Percentiles rank a stretch among this genome's conserved stretches.
These are phyloP conservation scores for Dryas drummondii DNA, from an alignment of 306 rosid genomes.

Conservation along the genomic window DNA sequence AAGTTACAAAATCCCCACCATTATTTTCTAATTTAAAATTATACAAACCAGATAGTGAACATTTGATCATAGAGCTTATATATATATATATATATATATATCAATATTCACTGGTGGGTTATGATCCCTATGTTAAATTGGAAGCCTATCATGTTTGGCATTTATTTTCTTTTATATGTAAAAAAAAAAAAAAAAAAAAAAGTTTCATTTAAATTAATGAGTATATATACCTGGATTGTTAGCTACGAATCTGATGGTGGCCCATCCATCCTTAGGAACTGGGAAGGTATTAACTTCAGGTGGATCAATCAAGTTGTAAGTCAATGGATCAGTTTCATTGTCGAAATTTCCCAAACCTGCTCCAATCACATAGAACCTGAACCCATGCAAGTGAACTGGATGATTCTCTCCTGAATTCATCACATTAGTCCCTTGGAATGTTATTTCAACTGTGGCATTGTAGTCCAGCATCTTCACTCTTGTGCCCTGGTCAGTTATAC, in stretches of 20 bases:
- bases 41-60: no score
- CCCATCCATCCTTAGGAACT: slow-evolving; percentile 32
- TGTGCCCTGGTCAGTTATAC: slow-evolving; percentile 33
- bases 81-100: no score
- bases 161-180: no score
- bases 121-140: no score
- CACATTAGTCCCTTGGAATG: slow-evolving; percentile 46
- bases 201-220: no score
- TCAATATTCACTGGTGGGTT: no score
- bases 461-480: slow-evolving; percentile 42
- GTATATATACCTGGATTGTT: slow-evolving; percentile 20
- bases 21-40: no score
- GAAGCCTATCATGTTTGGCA: no score
- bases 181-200: no score
- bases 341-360: slow-evolving; percentile 33
- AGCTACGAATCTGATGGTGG: slow-evolving; percentile 27
- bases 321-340: slow-evolving; percentile 15
- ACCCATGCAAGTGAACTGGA: slow-evolving; percentile 34
- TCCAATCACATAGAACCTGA: slow-evolving; percentile 37
- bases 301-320: slow-evolving; percentile 36
- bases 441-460: slow-evolving; percentile 41
- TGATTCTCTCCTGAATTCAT: slow-evolving; percentile 33
- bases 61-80: no score
- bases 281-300: slow-evolving; percentile 23
- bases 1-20: no score